These are phyloP conservation scores for Chalciporus piperatus DNA, from an alignment of 768 basidiomycete species.

Conservation along the genomic window DNA sequence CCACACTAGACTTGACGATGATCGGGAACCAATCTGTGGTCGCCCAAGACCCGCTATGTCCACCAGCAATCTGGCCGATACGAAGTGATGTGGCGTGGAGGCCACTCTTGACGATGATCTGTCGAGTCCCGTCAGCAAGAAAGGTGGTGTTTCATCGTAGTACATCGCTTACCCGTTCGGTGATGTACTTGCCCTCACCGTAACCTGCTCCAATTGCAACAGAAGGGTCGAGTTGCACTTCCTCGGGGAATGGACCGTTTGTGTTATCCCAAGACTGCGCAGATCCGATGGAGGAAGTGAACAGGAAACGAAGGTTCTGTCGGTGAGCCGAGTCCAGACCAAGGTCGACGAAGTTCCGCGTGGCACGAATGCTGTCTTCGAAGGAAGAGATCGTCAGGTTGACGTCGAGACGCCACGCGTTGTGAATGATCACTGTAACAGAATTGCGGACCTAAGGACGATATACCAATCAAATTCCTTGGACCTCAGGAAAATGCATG, in stretches of 20 bases:
- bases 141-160: not conserved
- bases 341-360: constrained; percentile 36
- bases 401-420: constrained; percentile 46
- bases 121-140: not conserved
- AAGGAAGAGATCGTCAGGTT: constrained; percentile 41
- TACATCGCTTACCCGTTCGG: constrained; percentile 33
- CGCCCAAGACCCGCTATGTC: constrained; percentile 41
- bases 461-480: not conserved
- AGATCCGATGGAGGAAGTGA: constrained; percentile 41
- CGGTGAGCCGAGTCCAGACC: constrained; percentile 27
- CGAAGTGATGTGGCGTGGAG: constrained; percentile 38
- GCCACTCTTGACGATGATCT: constrained; percentile 40
- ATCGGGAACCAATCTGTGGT: constrained; percentile 47
- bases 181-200: constrained; percentile 44
- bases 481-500: not conserved
- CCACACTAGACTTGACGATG: constrained; percentile 35
- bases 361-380: constrained; percentile 38
- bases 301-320: constrained; percentile 33
- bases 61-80: constrained; percentile 47
- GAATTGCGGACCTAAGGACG: constrained; percentile 29
- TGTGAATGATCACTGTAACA: constrained; percentile 39
- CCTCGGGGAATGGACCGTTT: constrained; percentile 36
- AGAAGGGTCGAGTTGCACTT: constrained; percentile 28
- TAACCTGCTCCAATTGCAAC: constrained; percentile 43
- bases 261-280: constrained; percentile 29